Evolutionary conservation across 257 asterid species (phyloP), one percentile per base, ranked within the genome.

Genomic region (Jacaranda copaia): DNA sequence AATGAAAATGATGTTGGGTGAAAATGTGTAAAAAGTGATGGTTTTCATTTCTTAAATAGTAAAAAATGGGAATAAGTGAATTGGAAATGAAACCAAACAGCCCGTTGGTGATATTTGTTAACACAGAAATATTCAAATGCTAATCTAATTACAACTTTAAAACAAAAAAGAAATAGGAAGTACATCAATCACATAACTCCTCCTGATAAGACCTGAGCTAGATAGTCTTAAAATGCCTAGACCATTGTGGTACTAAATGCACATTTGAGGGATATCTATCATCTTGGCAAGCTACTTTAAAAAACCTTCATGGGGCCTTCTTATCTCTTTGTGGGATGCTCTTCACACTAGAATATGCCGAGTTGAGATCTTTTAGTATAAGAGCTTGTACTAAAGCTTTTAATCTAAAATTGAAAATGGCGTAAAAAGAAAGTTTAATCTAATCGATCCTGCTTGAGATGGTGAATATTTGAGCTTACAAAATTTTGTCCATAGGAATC

Each of bases 401-500:
- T 39, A 38, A 38, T 77, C 25, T 45, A 42, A 61, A 57, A 10
- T 18, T 35, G 32, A 68, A 60, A 81, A 39, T 53, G 71, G 66
- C 59, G 10, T 38, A 55, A 56, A 62, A 68, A 63, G 68, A 53
- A 64, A 66, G 75, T 39, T 53, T 67, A 64, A 76, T 64, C 65
- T 38, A 68, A 39, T 43, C 35, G 14, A 42, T 58, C 45, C 73
- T 74, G 60, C 77, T 75, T 62, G 66, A 67, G 70, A 65, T 72
- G 69, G 20, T 39, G 35, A 35, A 48, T 70, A 57, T 18, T 72
- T 79, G 82, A 74, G 74, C 77, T 74, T 25, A 70, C 63, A 80
- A 74, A 39, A 40, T 80, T 72, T 71, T 72, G 49, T 74, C 25
- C 70, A 76, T 86, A 96, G 99, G 93, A 91, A 90, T 85, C 93